Evolutionary conservation across 768 basidiomycete species (phyloP), one percentile per base, ranked within the genome.

Genomic region (Lentinula boryana): DNA sequence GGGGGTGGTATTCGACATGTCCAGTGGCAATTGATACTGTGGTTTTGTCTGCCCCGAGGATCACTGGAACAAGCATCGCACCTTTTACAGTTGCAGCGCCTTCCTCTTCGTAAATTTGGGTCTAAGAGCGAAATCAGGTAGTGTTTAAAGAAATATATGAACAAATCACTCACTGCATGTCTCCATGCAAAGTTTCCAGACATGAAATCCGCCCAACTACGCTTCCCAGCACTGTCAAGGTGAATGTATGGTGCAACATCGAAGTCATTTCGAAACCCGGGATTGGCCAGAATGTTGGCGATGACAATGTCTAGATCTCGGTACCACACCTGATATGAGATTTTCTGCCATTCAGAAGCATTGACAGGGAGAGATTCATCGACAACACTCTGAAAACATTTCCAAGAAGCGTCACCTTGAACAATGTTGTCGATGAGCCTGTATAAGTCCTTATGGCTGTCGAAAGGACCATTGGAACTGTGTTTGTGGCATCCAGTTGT

Each of bases 181-280:
- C 65, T 56, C 76, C 75, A 80, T 3, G 74, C 74, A 66, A 69
- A 79, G 35, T 75, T 67, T 3, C 74, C 78, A 0, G 76, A 77
- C 74, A 79, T 77, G 16, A 80, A 63, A 65, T 79, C 67, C 3
- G 38, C 43, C 56, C 64, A 76, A 4, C 63, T 67, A 0, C 71
- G 62, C 18, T 69, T 65, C 0, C 68, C 71, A 8, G 67, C 50
- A 0, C 56, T 49, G 15, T 71, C 69, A 38, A 65, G 63, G 5
- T 69, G 68, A 10, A 66, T 62, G 43, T 71, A 70, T 0, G 76
- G 74, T 3, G 65, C 63, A 51, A 36, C 1, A 59, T 74, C 64
- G 12, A 71, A 58, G 5, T 55, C 60, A 1, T 61, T 56, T 1
- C 59, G 56, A 43, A 70, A 69, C 16, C 68, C 66, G 0, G 64